These are phyloP conservation scores for Aspergillus egyptiacus DNA, from an alignment of 495 filamentous ascomycete genomes.

Conservation along the genomic window DNA sequence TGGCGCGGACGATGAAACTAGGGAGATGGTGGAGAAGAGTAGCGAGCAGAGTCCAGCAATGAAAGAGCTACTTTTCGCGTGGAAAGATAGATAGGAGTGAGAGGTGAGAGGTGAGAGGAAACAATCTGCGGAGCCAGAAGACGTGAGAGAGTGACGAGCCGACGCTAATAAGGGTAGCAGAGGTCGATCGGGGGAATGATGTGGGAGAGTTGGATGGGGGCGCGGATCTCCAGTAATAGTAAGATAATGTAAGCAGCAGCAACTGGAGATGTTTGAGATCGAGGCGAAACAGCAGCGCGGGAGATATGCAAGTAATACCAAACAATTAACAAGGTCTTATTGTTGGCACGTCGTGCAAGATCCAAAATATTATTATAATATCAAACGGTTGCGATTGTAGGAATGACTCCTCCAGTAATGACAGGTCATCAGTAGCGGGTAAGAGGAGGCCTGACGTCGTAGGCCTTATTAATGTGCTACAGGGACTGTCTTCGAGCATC, in stretches of 20 bases:
- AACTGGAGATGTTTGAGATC: conserved; percentile 9
- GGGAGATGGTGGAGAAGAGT: conserved; percentile 14
- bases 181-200: conserved; percentile 25
- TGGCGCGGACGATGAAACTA: conserved; percentile 18
- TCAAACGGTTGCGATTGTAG: not conserved
- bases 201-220: conserved; percentile 21
- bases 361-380: not conserved
- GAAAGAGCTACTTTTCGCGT: conserved; percentile 9
- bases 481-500: not conserved
- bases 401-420: not conserved
- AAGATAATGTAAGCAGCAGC: conserved; percentile 26
- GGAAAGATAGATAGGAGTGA: conserved; percentile 12
- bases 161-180: conserved; percentile 27
- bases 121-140: conserved; percentile 24
- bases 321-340: conserved; percentile 8
- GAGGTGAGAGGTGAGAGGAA: conserved; percentile 26
- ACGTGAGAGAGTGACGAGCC: conserved; percentile 23
- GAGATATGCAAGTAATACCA: conserved; percentile 14
- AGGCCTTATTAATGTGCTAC: not conserved
- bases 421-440: conserved; percentile 4
- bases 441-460: conserved; percentile 4
- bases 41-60: conserved; percentile 5
- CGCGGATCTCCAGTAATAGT: conserved; percentile 19
- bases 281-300: conserved; percentile 8
- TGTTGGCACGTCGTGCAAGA: conserved; percentile 5